Base-by-base conservation (phyloP, 73 alveolate genomes). In the Blepharisma japonicum region DNA sequence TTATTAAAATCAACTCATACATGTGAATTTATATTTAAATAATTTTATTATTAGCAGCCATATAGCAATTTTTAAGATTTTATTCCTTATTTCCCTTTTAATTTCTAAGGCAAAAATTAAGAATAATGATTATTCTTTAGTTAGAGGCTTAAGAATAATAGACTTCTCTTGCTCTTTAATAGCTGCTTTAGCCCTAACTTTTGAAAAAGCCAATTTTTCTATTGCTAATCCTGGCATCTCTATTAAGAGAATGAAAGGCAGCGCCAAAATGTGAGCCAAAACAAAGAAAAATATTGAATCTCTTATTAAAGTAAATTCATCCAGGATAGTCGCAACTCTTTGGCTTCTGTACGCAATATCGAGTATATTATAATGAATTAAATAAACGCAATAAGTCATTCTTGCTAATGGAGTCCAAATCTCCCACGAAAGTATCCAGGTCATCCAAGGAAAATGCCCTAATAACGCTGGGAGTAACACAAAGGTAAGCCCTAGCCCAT, bases 401-500 rank as follows among this genome's bases (percentile, higher is more conserved):
- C 86, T 78, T 6, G 87, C 90, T 6, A 83, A 20, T 8, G 77
- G 79, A 49, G 55, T 77, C 67, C 78, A 78, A 39, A 54, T 6
- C n/a, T 78, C 70, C 23, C 66, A 76, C 6, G 82, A 68, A 6
- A 83, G 74, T 14, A 61, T 9, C 3, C 18, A 25, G 14, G 74
- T 25, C 11, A 25, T 14, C 18, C 14, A 61, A 2, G 38, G 38
- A 71, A 23, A 61, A 45, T 27, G 32, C 21, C 55, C 66, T 56
- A 47, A 78, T 45, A 32, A 55, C 55, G 6, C 66, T 20, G 90
- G 90, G 32, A 68, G 47, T 7, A 83, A 46, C 6, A 78, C 25
- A 6, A 77, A n/a, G 21, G 47, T 55, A 42, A 83, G 45, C 6
- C 87, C 90, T n/a, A 83, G 87, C 56, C 21, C 87, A 55, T 66